Percentiles rank a stretch among this genome's conserved stretches.
phyloP scores from a whole-genome alignment of 106 monocot species.

The Acorus calamus region DNA sequence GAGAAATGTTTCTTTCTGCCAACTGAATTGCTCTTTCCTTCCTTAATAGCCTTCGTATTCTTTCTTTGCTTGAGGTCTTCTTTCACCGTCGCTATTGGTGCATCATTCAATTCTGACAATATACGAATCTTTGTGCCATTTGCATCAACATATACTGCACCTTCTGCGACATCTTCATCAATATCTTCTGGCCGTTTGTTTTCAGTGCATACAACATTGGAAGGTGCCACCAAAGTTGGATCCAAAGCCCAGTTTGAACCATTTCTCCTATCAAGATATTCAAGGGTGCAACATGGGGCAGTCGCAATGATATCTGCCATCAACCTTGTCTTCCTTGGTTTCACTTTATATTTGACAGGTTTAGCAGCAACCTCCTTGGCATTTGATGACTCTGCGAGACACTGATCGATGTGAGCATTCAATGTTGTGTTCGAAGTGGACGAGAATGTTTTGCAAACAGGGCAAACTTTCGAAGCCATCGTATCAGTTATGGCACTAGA shows the following conservation, averaged over 20 bases:
- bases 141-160: conserved; percentile 78
- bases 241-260: conserved; percentile 65
- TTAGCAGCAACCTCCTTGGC: conserved; percentile 6
- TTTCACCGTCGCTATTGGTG: conserved; percentile 1
- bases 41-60: conserved; percentile 11
- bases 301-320: conserved; percentile 70
- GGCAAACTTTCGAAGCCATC: conserved; percentile 80
- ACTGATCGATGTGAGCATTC: conserved; percentile 93
- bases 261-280: conserved; percentile 84
- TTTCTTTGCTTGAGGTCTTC: conserved; percentile 13
- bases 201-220: conserved; percentile 10
- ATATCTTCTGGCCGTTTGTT: conserved; percentile 6
- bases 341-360: conserved; percentile 28
- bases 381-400: conserved; percentile 38
- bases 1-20: conserved; percentile 11
- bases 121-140: conserved; percentile 76
- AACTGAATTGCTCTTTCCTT: conserved; percentile 10
- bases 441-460: conserved; percentile 79
- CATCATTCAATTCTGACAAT: conserved; percentile 48
- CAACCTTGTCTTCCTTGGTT: conserved; percentile 63
- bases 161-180: conserved; percentile 18
- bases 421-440: conserved; percentile 87
- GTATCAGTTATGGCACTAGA: conserved; percentile 41
- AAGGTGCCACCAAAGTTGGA: conserved; percentile 14
- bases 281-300: conserved; percentile 54